Percentiles rank a stretch among this genome's conserved stretches.
Conservation (phyloP, 768 basidiomycete species). For the Termitomyces sp. region DNA sequence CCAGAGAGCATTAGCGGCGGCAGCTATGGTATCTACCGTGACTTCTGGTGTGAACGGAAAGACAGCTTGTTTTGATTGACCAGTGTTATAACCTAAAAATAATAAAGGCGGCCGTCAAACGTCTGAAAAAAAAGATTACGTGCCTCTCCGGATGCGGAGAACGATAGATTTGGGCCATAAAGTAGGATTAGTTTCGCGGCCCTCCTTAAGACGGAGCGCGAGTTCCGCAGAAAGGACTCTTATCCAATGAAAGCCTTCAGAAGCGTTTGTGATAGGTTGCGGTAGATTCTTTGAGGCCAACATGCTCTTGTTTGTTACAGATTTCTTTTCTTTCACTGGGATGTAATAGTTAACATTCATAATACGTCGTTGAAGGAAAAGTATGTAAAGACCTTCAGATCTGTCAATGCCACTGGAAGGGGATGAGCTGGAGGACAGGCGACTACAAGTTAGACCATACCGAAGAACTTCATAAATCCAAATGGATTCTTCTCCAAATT, state of each 20-base stretch:
- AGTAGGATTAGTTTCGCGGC: constrained; percentile 63
- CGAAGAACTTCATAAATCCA: constrained; percentile 93
- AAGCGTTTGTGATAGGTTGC: constrained; percentile 63
- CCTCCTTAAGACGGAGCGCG: constrained; percentile 78
- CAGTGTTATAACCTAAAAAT: constrained; percentile 55
- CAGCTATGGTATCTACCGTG: constrained; percentile 70
- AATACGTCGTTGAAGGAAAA: constrained; percentile 5
- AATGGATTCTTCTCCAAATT: constrained; percentile 75
- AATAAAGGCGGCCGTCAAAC: not conserved
- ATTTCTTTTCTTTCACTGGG: constrained; percentile 85
- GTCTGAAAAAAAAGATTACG: not conserved
- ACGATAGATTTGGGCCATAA: constrained; percentile 93
- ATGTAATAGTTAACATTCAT: constrained; percentile 5
- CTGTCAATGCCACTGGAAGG: constrained; percentile 74
- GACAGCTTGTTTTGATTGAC: constrained; percentile 75
- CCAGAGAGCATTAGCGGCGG: constrained; percentile 79
- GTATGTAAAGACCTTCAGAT: constrained; percentile 59
- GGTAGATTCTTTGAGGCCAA: constrained; percentile 93
- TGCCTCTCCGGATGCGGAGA: constrained; percentile 71
- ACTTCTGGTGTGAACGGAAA: constrained; percentile 81
- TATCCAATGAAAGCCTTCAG: constrained; percentile 88
- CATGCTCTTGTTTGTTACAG: constrained; percentile 84
- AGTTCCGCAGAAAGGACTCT: constrained; percentile 89
- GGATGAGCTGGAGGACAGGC: not conserved
- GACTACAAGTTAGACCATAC: constrained; percentile 32